Evolutionary conservation across 306 rosid genomes (phyloP).

Genomic region (Vigna trinervia): DNA sequence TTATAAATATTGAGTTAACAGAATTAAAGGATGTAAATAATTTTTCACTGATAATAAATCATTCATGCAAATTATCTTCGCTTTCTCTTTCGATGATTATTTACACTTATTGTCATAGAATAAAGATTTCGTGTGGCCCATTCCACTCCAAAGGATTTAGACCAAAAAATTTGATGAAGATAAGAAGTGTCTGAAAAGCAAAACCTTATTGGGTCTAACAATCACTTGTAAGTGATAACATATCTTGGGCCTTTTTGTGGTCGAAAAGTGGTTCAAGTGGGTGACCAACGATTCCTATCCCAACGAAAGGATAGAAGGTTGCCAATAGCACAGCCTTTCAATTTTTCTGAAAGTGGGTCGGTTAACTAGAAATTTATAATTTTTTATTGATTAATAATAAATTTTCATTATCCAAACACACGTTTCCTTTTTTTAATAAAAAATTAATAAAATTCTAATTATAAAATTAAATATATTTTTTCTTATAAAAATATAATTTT

Average conservation of each 20-base stretch:
- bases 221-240: not conserved
- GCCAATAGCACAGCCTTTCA: not conserved
- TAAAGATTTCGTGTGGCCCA: not conserved
- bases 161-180: not conserved
- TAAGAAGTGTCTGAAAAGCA: not conserved
- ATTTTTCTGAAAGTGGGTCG: no score
- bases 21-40: not conserved
- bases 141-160: not conserved
- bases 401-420: no score
- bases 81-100: not conserved
- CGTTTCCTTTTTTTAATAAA: no score
- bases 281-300: constrained; percentile 33
- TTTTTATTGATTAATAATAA: no score
- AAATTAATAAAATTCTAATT: no score
- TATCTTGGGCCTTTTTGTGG: constrained; percentile 32
- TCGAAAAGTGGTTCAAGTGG: constrained; percentile 17
- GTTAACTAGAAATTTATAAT: no score
- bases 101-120: not conserved
- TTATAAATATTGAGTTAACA: not conserved
- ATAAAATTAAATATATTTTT: no score
- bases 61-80: not conserved
- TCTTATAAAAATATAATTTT: no score
- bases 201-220: not conserved
- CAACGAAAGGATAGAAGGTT: not conserved
- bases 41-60: not conserved